Evolutionary conservation across 352 stramenopile species (phyloP).

Genomic region (Phytopythium boreale): DNA sequence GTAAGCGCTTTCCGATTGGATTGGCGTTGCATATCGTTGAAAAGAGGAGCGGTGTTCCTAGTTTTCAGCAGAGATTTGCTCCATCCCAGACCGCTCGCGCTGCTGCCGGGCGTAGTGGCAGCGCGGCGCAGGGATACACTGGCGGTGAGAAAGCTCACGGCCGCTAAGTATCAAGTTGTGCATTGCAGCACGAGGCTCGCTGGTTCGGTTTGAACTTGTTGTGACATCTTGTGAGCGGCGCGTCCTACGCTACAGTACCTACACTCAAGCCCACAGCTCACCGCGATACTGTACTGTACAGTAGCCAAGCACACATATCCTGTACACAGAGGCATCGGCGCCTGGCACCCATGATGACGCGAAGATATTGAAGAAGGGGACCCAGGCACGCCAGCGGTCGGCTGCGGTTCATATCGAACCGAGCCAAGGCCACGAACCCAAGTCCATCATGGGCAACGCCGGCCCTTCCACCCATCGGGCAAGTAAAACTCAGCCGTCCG

Average conservation of each 20-base stretch:
- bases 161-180: not conserved
- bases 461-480: not conserved
- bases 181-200: not conserved
- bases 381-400: not conserved
- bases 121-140: not conserved
- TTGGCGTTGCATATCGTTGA: not conserved
- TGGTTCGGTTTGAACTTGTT: no score
- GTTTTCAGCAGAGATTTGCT: slow-evolving; percentile 1
- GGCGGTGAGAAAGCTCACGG: not conserved
- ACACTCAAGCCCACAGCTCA: no score
- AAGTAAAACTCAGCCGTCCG: not conserved
- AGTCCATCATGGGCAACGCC: not conserved
- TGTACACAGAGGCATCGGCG: not conserved
- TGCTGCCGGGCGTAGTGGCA: not conserved
- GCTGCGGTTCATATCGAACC: no score
- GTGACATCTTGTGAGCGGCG: no score
- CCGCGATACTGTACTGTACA: no score
- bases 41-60: not conserved
- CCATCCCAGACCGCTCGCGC: not conserved
- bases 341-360: not conserved
- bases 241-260: no score
- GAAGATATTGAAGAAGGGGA: not conserved
- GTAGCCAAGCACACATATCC: no score
- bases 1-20: slow-evolving; percentile 11
- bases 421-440: not conserved